Evolutionary conservation across 768 basidiomycete genomes (phyloP).

Genomic region (Hygrophorus russula): DNA sequence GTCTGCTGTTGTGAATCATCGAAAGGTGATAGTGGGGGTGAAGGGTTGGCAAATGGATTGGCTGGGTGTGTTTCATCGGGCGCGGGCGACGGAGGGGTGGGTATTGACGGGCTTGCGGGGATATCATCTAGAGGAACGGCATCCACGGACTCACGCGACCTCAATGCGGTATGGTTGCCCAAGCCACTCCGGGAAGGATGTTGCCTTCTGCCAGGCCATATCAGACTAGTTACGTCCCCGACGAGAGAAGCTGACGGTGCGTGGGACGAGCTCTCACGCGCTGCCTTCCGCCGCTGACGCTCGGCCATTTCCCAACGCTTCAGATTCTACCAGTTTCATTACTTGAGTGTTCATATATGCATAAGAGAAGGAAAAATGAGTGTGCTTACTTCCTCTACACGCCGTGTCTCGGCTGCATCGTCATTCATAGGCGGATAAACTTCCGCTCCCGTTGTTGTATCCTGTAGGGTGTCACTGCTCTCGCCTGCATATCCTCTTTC

Average conservation of each 20-base stretch:
- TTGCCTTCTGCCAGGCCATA: conserved; percentile 37
- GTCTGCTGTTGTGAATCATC: conserved; percentile 22
- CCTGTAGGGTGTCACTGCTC: conserved; percentile 17
- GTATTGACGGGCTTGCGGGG: conserved; percentile 26
- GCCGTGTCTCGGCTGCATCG: conserved; percentile 54
- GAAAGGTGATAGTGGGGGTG: conserved; percentile 38
- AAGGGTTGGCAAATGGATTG: conserved; percentile 41
- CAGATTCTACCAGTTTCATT: conserved; percentile 41
- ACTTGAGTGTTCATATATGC: background rate
- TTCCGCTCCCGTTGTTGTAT: conserved; percentile 6
- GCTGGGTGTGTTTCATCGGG: conserved; percentile 15
- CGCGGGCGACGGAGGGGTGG: conserved; percentile 6
- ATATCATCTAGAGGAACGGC: conserved; percentile 44
- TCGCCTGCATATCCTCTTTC: conserved; percentile 10
- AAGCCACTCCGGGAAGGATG: conserved; percentile 17
- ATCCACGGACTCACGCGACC: conserved; percentile 43
- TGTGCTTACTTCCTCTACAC: conserved; percentile 55
- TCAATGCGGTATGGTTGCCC: conserved; percentile 33
- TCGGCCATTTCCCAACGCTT: conserved; percentile 72
- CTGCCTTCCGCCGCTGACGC: conserved; percentile 61
- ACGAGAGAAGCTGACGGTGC: conserved; percentile 34
- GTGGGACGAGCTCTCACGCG: conserved; percentile 38
- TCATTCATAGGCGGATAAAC: conserved; percentile 61
- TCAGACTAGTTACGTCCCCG: conserved; percentile 40
- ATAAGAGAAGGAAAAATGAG: background rate